These are phyloP conservation scores for Penicillium sclerotiorum DNA, from an alignment of 2,329 filamentous ascomycete genomes.

Conservation along the genomic window DNA sequence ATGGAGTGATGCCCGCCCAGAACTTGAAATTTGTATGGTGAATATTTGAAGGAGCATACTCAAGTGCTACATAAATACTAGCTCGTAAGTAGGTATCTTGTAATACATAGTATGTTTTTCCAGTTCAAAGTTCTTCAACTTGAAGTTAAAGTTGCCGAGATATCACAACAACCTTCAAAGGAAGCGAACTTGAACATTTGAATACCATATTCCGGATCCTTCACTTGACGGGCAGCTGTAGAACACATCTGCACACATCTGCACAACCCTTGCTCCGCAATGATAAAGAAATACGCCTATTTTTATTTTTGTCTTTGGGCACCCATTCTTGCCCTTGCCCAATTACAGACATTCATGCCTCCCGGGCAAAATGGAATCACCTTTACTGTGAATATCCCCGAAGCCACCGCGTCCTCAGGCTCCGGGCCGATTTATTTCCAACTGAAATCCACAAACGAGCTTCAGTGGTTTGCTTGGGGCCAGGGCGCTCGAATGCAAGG, in stretches of 20 bases:
- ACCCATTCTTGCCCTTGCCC: conserved; percentile 7
- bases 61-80: too few species aligned
- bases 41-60: too few species aligned
- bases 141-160: too few species aligned
- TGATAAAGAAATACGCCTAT: conserved; percentile 1
- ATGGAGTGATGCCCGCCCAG: too few species aligned
- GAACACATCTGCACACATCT: too few species aligned
- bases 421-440: conserved; percentile 62
- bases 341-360: conserved; percentile 15
- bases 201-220: conserved; percentile 3
- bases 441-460: conserved; percentile 55
- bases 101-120: too few species aligned
- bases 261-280: too few species aligned
- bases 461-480: conserved; percentile 60
- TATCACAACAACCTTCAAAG: too few species aligned
- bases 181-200: too few species aligned
- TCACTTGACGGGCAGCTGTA: conserved; percentile 1
- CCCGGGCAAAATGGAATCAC: conserved; percentile 14
- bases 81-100: too few species aligned
- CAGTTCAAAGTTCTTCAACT: too few species aligned
- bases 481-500: conserved; percentile 58
- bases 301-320: conserved; percentile 8
- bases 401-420: conserved; percentile 53
- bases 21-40: too few species aligned
- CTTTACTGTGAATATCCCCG: conserved; percentile 59